These are phyloP conservation scores for Phylloporus sp. DNA, from an alignment of 768 basidiomycete genomes.

Conservation along the genomic window DNA sequence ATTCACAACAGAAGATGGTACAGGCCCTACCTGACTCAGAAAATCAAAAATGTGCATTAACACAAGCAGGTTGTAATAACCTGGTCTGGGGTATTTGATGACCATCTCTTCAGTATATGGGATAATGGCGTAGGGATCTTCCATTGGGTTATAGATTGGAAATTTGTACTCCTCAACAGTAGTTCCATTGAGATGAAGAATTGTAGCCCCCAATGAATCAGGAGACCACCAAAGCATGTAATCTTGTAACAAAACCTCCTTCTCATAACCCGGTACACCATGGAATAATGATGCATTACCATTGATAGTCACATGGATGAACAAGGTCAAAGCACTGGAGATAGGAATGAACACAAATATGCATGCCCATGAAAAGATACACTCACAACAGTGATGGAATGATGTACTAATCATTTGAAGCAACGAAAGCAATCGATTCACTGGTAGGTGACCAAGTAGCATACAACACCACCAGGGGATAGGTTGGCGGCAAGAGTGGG, in stretches of 20 bases:
- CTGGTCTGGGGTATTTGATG: constrained; percentile 86
- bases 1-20: constrained; percentile 29
- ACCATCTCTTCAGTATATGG: constrained; percentile 68
- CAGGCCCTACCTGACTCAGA: constrained; percentile 33
- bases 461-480: constrained; percentile 71
- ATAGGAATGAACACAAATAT: constrained; percentile 4
- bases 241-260: constrained; percentile 76
- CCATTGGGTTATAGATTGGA: constrained; percentile 88
- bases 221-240: constrained; percentile 92
- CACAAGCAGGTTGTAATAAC: constrained; percentile 85
- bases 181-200: constrained; percentile 85
- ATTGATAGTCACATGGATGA: constrained; percentile 75
- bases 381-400: constrained; percentile 63
- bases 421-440: constrained; percentile 83
- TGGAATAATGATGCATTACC: constrained; percentile 87
- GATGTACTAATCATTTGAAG: constrained; percentile 85
- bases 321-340: constrained; percentile 35
- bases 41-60: constrained; percentile 82
- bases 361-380: not conserved
- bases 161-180: constrained; percentile 81
- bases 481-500: constrained; percentile 63
- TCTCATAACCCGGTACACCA: constrained; percentile 93
- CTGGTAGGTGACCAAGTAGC: constrained; percentile 85
- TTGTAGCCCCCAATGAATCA: constrained; percentile 55
- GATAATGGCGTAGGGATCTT: constrained; percentile 61